A percentile compares a stretch with the other conserved stretches of the same genome.
phyloP scores from a whole-genome alignment of 352 stramenopile genomes.

The Phytophthora fragariae region DNA sequence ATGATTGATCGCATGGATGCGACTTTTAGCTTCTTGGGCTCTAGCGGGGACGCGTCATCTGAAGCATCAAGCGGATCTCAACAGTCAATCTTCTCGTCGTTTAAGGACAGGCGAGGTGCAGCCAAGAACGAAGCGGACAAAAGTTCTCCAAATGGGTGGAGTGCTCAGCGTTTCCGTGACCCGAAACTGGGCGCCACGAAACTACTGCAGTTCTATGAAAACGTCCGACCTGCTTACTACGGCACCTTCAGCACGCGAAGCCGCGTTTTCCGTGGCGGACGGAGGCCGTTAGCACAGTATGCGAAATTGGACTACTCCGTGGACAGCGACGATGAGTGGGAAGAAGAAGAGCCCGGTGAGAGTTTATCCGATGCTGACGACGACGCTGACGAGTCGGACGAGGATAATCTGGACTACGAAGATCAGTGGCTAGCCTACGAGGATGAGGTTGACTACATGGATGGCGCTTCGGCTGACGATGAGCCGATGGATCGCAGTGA shows the following conservation, averaged over 20 bases:
- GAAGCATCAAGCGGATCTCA: background rate
- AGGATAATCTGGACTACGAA: conserved; percentile 85
- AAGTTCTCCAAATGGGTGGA: conserved; percentile 50
- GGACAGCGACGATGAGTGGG: conserved; percentile 90
- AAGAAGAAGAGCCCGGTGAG: conserved; percentile 89
- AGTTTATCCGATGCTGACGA: conserved; percentile 79
- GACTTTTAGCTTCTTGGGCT: conserved; percentile 37
- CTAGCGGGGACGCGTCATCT: background rate
- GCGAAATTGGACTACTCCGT: conserved; percentile 78
- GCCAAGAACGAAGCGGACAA: conserved; percentile 34
- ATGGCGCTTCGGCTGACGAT: conserved; percentile 47
- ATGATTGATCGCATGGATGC: conserved; percentile 69
- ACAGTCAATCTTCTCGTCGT: conserved; percentile 36
- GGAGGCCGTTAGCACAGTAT: conserved; percentile 70
- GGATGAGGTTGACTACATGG: conserved; percentile 88
- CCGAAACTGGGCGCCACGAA: conserved; percentile 80
- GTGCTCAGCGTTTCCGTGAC: conserved; percentile 57
- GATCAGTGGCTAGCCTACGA: conserved; percentile 90
- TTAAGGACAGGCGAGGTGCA: conserved; percentile 34
- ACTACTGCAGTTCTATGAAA: conserved; percentile 89
- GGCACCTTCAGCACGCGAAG: conserved; percentile 75
- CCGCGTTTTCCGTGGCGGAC: conserved; percentile 63
- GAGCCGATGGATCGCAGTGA: conserved; percentile 29
- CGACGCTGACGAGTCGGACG: conserved; percentile 79
- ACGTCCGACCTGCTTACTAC: conserved; percentile 81